Evolutionary conservation across 2,329 filamentous ascomycete genomes (phyloP), one percentile per base, ranked within the genome.

Genomic region (Fusarium annulatum): DNA sequence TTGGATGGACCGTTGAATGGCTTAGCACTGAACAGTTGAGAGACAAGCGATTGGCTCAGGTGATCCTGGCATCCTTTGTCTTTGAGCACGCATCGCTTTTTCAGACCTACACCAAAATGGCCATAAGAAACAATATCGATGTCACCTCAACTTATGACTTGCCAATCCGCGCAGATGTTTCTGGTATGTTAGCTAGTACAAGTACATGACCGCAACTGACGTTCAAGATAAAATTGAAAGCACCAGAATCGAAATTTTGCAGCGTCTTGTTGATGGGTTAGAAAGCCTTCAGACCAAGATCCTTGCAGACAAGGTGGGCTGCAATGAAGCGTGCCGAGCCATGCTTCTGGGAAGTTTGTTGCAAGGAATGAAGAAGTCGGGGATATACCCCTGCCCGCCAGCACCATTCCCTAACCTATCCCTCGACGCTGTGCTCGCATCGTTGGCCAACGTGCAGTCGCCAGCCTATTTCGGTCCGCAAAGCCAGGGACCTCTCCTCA

Each of bases 221-320:
- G 1, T 3, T 9, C 1, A 4, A 61, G 55, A 8, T 6, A 12
- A 26, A 3, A 49, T 64, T 0, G 43, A 41, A 46, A 42, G 2
- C 1, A 49, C 23, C 1, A 64, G 61, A 6, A 34, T 8, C 14
- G 5, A 21, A 0, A n/a, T 64, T 2, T 3, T 42, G 0, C 10
- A 46, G 8, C 7, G 16, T 5, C 55, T 64, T 2, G 0, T 18
- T 0, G 30, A 43, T 21, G 23, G n/a, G 1, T 6, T 64, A 0
- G 18, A 18, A 0, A 28, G 3, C 0, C 23, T 64, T 0, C n/a
- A 49, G 16, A 18, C 10, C 3, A 9, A 1, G 12, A 28, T 14
- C 11, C 21, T 23, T 5, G 19, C n/a, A 18, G 42, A 26, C 7
- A 45, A 26, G 16, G 14, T 21, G 1, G 61, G 43, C 0, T 64